A percentile compares a stretch with the other conserved stretches of the same genome.
Conservation (phyloP, 1,284 basidiomycete species). For the Puccinia novopanici region DNA sequence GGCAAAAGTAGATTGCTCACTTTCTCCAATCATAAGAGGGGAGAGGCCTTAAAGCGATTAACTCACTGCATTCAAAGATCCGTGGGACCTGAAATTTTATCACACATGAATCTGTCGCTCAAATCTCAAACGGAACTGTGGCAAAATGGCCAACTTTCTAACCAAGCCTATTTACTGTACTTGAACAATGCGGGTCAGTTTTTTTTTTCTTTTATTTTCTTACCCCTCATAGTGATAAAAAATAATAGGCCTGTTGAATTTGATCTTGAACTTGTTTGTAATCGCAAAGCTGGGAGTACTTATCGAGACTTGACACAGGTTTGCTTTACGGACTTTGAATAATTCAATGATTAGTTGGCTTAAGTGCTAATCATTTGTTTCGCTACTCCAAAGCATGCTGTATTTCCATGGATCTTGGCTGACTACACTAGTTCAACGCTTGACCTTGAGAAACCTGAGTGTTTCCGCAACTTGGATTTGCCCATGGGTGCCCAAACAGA, state of each 20-base stretch:
- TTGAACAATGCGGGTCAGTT: too few relatives aligned
- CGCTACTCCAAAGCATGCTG: slow-evolving; percentile 65
- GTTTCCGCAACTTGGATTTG: too few relatives aligned
- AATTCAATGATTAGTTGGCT: too few relatives aligned
- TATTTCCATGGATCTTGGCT: slow-evolving; percentile 85
- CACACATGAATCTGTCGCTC: slow-evolving; percentile 18
- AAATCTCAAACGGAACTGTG: slow-evolving; percentile 49
- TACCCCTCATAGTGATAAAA: too few relatives aligned
- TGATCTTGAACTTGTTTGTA: neutral
- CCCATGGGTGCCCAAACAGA: too few relatives aligned
- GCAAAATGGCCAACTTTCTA: slow-evolving; percentile 44
- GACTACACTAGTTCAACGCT: slow-evolving; percentile 78
- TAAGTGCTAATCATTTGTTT: slow-evolving; percentile 21
- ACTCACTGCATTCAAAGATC: slow-evolving; percentile 33
- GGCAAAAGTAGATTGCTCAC: slow-evolving; percentile 62
- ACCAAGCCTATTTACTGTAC: too few relatives aligned
- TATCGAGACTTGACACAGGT: slow-evolving; percentile 46
- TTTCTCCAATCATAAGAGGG: slow-evolving; percentile 33
- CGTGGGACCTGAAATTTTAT: slow-evolving; percentile 36
- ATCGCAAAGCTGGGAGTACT: slow-evolving; percentile 35
- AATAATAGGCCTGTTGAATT: neutral
- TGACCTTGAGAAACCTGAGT: slow-evolving; percentile 69
- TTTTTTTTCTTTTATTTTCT: too few relatives aligned
- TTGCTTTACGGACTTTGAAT: slow-evolving; percentile 40
- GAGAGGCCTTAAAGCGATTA: slow-evolving; percentile 43